A percentile compares a stretch with the other conserved stretches of the same genome.
Conservation (phyloP, 1,139 yeast species). For the Taiozyma sp. region DNA sequence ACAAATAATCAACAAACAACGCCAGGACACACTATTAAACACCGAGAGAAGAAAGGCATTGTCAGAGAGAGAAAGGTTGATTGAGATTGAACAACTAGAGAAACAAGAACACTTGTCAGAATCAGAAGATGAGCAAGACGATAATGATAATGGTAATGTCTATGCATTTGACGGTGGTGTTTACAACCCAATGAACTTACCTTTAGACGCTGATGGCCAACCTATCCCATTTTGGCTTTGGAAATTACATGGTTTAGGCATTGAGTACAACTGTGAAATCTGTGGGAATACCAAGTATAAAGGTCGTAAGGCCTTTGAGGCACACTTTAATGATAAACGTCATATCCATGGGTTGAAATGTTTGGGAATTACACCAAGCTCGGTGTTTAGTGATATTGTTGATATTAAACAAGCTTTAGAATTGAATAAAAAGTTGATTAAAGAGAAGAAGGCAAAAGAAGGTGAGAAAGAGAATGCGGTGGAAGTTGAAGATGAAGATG, state of each 20-base stretch:
- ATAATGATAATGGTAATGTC: slow-evolving; percentile 16
- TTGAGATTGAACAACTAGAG: slow-evolving; percentile 47
- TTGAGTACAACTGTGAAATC: slow-evolving; percentile 73
- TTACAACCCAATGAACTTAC: slow-evolving; percentile 52
- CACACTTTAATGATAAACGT: slow-evolving; percentile 66
- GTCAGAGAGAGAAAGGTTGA: slow-evolving; percentile 67
- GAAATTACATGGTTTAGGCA: slow-evolving; percentile 82
- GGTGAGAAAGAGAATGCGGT: slow-evolving; percentile 51
- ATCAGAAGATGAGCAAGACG: slow-evolving; percentile 11
- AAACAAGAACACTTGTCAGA: slow-evolving; percentile 28
- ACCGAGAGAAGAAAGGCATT: slow-evolving; percentile 64
- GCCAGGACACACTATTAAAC: slow-evolving; percentile 52
- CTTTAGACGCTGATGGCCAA: slow-evolving; percentile 82
- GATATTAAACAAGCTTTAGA: slow-evolving; percentile 63
- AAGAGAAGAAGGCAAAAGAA: slow-evolving; percentile 35
- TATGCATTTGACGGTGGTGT: slow-evolving; percentile 21
- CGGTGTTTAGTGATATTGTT: slow-evolving; percentile 60
- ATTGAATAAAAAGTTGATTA: slow-evolving; percentile 47
- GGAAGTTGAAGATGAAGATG: slow-evolving; percentile 89
- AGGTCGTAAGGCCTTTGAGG: slow-evolving; percentile 69
- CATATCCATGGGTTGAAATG: slow-evolving; percentile 75
- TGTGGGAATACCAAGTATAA: slow-evolving; percentile 75
- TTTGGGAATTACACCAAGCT: slow-evolving; percentile 60
- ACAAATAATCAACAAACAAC: slow-evolving; percentile 20
- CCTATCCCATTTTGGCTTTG: slow-evolving; percentile 95